Evolutionary conservation across 2,329 filamentous ascomycete species (phyloP).

Genomic region (Fusarium newnesense): DNA sequence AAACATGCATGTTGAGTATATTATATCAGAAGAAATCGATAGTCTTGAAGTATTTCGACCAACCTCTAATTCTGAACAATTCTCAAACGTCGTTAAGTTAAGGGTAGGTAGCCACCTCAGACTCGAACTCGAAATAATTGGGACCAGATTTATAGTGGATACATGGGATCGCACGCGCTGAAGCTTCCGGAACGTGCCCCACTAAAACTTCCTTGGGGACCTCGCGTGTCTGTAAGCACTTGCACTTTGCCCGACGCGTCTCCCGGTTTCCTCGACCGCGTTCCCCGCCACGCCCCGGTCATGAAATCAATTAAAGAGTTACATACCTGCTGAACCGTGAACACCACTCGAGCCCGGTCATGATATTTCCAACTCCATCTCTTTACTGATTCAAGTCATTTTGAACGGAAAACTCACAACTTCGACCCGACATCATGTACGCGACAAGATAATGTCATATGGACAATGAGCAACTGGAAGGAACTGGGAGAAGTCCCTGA

Average conservation of each 20-base stretch:
- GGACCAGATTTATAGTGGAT: slow-evolving; percentile 13
- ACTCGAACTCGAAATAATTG: slow-evolving; percentile 9
- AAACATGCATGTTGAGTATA: slow-evolving; percentile 45
- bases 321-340: slow-evolving; percentile 12
- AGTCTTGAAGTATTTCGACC: neutral
- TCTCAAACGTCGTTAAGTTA: neutral
- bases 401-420: neutral
- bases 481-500: slow-evolving; percentile 62
- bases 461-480: slow-evolving; percentile 60
- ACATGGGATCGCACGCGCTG: neutral
- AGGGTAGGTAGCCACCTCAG: neutral
- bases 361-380: slow-evolving; percentile 11
- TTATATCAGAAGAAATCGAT: neutral
- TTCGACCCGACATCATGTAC: slow-evolving; percentile 9
- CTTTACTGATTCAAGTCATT: neutral
- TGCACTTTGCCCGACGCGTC: slow-evolving; percentile 41
- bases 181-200: slow-evolving; percentile 13
- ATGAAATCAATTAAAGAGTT: slow-evolving; percentile 35
- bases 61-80: neutral
- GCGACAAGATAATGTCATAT: slow-evolving; percentile 44
- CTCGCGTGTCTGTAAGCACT: slow-evolving; percentile 7
- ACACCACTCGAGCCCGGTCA: slow-evolving; percentile 1
- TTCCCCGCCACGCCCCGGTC: slow-evolving; percentile 34
- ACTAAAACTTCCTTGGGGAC: slow-evolving; percentile 2
- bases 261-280: slow-evolving; percentile 40